Base-by-base conservation (phyloP, 1,284 basidiomycete genomes). In the Boletellus deceptivus region DNA sequence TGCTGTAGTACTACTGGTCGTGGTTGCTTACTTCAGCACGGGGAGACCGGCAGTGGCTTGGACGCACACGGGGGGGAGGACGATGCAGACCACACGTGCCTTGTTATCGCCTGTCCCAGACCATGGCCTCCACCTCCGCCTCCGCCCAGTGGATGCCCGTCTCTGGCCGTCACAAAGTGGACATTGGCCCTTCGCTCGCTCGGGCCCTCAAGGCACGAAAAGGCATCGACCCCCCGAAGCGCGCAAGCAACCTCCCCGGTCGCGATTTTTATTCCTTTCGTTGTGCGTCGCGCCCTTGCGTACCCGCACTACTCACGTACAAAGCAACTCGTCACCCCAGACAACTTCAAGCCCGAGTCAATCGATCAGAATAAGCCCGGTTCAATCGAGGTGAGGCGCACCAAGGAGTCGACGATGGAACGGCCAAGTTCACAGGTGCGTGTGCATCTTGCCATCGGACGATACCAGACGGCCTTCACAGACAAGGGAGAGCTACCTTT, bases 281-380 rank as follows among this genome's bases (percentile, higher is more conserved):
- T 56, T 89, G 87, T 89, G 58, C 60, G 82, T 76, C 27, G 20
- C 31, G 24, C 35, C 36, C 42, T 44, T 29, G 11, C 41, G 33
- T 46, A 13, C 55, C 48, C 46, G 25, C 24, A 43, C 44, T 44
- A n/a, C 52, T 58, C 1, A 43, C 34, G 18, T 46, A 43, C 43
- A 9, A 24, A 50, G 50, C 29, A 34, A 31, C 34, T 47, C 36
- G 40, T 49, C 38, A 13, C 25, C 20, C 11, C 18, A 91, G 88
- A 89, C 60, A 83, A 84, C 58, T 88, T 88, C 69, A 86, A 82
- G 62, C 86, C 89, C 2, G 75, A 79, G 48, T 82, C 84, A 7
- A 75, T 89, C 40, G 85, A 90, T 60, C 58, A 74, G 29, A 74
- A 75, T 3, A 83, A 80, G 58, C 76, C 83, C 31, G 88, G 86